Percentiles rank a stretch among this genome's conserved stretches.
These are phyloP conservation scores for Phytopythium montanum DNA, from an alignment of 352 stramenopile species.

Conservation along the genomic window DNA sequence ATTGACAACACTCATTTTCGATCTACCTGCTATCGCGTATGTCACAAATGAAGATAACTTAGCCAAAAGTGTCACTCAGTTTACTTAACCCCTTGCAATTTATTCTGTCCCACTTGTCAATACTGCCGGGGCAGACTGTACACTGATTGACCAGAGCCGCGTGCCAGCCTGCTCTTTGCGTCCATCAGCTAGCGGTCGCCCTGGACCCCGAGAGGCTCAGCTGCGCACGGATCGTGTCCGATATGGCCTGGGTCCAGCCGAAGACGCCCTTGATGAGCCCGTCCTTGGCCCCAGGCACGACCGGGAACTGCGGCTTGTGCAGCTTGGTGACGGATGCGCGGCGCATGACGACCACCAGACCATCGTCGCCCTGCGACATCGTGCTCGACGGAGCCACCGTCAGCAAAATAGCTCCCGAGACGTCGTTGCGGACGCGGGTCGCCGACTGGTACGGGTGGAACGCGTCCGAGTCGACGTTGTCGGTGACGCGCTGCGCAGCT, in stretches of 20 bases:
- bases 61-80: no score
- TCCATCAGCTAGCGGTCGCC: neutral
- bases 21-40: no score
- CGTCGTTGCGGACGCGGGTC: constrained; percentile 19
- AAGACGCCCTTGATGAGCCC: constrained; percentile 1
- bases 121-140: no score
- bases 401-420: constrained; percentile 21
- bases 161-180: no score
- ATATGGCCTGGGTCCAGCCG: constrained; percentile 7
- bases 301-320: constrained; percentile 2
- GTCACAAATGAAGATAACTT: no score
- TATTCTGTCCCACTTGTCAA: no score
- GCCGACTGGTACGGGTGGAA: constrained; percentile 19
- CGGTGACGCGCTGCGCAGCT: constrained; percentile 16
- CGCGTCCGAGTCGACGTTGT: constrained; percentile 28
- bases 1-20: no score
- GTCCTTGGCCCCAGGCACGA: neutral
- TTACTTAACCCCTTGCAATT: no score
- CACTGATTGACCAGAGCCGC: no score
- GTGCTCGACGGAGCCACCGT: constrained; percentile 4
- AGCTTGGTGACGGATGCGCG: constrained; percentile 13
- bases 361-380: neutral
- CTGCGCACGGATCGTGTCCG: constrained; percentile 2
- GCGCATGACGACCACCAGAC: constrained; percentile 22
- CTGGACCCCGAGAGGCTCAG: neutral